phyloP scores from a whole-genome alignment of 2,329 filamentous ascomycete genomes.

The Xylariaceae sp. region DNA sequence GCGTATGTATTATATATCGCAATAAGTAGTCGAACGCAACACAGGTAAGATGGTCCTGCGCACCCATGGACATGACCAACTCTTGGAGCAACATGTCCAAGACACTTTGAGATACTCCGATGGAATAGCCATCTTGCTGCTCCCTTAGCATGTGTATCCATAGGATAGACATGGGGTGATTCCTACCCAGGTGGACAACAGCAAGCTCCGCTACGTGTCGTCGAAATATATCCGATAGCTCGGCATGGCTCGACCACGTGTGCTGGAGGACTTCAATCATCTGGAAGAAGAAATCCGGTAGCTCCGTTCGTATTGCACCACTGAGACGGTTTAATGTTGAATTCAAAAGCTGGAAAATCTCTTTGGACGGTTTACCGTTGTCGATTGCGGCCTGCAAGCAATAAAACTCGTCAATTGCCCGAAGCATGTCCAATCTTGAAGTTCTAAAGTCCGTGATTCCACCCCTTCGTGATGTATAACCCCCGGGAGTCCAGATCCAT shows the following conservation, averaged over 20 bases:
- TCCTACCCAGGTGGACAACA: slow-evolving; percentile 18
- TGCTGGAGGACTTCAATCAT: slow-evolving; percentile 24
- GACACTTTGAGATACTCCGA: slow-evolving; percentile 13
- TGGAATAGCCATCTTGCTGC: slow-evolving; percentile 2
- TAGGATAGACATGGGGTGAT: slow-evolving; percentile 23
- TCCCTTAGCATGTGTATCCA: slow-evolving; percentile 19
- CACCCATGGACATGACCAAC: slow-evolving; percentile 16
- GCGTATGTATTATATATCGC: slow-evolving; percentile 16
- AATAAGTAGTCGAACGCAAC: slow-evolving; percentile 21
- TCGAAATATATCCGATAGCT: slow-evolving; percentile 22
- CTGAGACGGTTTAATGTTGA: slow-evolving; percentile 22
- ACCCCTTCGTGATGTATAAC: slow-evolving; percentile 13
- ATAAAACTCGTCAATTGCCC: slow-evolving; percentile 23
- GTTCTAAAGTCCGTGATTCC: slow-evolving; percentile 4
- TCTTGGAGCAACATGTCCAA: slow-evolving; percentile 21
- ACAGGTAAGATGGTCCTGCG: slow-evolving; percentile 20
- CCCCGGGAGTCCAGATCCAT: slow-evolving; percentile 17
- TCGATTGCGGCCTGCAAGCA: slow-evolving; percentile 23
- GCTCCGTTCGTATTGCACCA: slow-evolving; percentile 19
- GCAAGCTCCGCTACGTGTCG: slow-evolving; percentile 24
- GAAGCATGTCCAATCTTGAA: slow-evolving; percentile 19
- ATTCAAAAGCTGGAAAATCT: slow-evolving; percentile 22
- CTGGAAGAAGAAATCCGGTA: slow-evolving; percentile 24
- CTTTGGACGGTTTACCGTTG: slow-evolving; percentile 9
- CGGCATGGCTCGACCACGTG: slow-evolving; percentile 21